Conservation (phyloP, 768 basidiomycete species). For the Russula griseocarnosa region DNA sequence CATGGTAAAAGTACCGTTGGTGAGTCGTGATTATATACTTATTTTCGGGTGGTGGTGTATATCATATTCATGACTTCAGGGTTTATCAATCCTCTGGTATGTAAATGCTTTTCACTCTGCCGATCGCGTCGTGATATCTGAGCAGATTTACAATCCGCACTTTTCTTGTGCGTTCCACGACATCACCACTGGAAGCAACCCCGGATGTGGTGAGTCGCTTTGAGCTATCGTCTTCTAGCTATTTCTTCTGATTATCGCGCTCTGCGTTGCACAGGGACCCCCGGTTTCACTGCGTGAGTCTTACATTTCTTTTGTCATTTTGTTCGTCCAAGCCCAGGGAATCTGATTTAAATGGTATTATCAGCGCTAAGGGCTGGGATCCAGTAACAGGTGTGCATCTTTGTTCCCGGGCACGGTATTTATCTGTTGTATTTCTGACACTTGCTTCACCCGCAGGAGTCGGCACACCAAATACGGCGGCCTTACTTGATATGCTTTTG, state of each 20-base stretch:
- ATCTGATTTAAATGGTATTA: neutral
- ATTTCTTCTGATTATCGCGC: neutral
- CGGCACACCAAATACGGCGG: constrained; percentile 8
- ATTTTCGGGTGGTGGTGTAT: neutral
- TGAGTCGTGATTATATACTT: neutral
- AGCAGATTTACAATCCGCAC: neutral
- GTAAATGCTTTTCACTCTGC: neutral
- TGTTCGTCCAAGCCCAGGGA: neutral
- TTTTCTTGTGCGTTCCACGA: constrained; percentile 11
- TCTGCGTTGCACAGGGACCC: constrained; percentile 1
- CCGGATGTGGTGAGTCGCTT: constrained; percentile 16
- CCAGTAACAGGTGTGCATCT: constrained; percentile 14
- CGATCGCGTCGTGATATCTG: neutral
- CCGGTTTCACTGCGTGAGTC: constrained; percentile 16
- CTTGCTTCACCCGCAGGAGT: neutral
- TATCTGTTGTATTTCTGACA: neutral
- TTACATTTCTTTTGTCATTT: neutral
- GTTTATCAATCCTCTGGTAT: constrained; percentile 14
- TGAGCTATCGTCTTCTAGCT: neutral
- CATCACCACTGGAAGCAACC: constrained; percentile 16
- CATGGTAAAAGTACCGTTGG: constrained; percentile 29
- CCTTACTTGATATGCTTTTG: neutral
- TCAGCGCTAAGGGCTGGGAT: constrained; percentile 19
- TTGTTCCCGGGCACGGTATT: neutral
- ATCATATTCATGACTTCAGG: constrained; percentile 5